Base-by-base conservation (phyloP, 305 asterid genomes). In the Rubia tinctorum region DNA sequence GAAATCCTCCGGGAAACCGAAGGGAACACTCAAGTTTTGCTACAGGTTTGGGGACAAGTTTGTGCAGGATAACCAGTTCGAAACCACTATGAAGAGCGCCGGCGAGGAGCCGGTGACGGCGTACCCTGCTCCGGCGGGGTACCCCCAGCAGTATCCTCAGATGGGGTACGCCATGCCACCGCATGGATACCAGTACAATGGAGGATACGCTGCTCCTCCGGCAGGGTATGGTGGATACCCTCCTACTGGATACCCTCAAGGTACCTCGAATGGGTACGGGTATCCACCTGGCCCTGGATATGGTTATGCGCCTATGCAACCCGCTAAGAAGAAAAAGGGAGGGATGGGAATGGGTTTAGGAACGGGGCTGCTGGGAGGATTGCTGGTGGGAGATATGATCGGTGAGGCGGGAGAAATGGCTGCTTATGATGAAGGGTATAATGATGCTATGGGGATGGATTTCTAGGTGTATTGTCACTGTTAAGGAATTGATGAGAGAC, bases 291-390 rank as follows among this genome's bases (percentile, higher is more conserved):
- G 82, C 55, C 61, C 73, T 7, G 77, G 79, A 2, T 71, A 82
- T 23, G 80, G 82, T 13, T 75, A 78, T 1, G 4, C 53, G 77
- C 86, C 79, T 73, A 73, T 77, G n/a, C 92, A 86, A 60, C 77
- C 75, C 27, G 89, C 89, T n/a, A 76, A 78, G 78, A 88, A 85
- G 80, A 83, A 83, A 6, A 83, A 72, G 76, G 79, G 76, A 71
- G 92, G 90, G 63, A 53, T 77, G 65, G 93, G 93, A 12, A 8
- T 91, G 88, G 98, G 96, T 49, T 79, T 92, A 62, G 98, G 93
- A 5, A 96, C 91, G 43, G 97, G 98, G 66, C 80, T 93, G 87
- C 88, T 93, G 0, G 98, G 97, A 40, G 98, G 98, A n/a, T 61
- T 93, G 82, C 77, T 91, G 67, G 84, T 91, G 9, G 97, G 97